phyloP scores from a whole-genome alignment of 2,329 filamentous ascomycete species.

The Chaetomiaceae sp. region DNA sequence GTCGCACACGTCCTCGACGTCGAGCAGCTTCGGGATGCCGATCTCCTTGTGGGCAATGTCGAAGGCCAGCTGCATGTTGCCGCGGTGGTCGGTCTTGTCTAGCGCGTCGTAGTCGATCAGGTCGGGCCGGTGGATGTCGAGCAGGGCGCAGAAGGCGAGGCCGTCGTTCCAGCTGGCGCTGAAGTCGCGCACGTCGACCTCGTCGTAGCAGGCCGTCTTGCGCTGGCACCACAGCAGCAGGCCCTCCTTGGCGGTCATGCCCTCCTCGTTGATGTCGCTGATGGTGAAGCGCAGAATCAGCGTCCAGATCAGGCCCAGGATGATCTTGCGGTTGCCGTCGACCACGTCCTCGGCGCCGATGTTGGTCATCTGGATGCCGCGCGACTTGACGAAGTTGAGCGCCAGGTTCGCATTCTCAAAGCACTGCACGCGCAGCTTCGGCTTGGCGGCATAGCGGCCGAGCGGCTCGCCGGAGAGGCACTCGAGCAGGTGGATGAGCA shows the following conservation, averaged over 20 bases:
- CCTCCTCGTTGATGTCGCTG: constrained; percentile 96
- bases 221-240: constrained; percentile 94
- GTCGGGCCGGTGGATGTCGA: constrained; percentile 95
- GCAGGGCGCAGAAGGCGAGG: constrained; percentile 87
- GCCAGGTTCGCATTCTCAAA: constrained; percentile 98
- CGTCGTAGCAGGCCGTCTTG: constrained; percentile 97
- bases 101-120: constrained; percentile 93
- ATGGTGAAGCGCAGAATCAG: constrained; percentile 97
- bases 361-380: constrained; percentile 95
- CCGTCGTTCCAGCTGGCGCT: constrained; percentile 96
- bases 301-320: constrained; percentile 95
- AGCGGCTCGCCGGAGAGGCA: constrained; percentile 91
- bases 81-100: constrained; percentile 88
- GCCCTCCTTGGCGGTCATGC: constrained; percentile 95
- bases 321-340: constrained; percentile 96
- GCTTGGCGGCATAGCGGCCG: constrained; percentile 92
- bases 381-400: constrained; percentile 76
- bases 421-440: constrained; percentile 89
- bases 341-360: constrained; percentile 98
- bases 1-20: constrained; percentile 97
- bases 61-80: constrained; percentile 97
- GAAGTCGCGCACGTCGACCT: constrained; percentile 92
- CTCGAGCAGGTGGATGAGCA: constrained; percentile 94
- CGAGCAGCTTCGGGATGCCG: constrained; percentile 88
- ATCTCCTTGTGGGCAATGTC: constrained; percentile 95